Evolutionary conservation across 805 yeast species (phyloP), one percentile per base, ranked within the genome.

Genomic region (Metschnikowia cerradonensis): DNA sequence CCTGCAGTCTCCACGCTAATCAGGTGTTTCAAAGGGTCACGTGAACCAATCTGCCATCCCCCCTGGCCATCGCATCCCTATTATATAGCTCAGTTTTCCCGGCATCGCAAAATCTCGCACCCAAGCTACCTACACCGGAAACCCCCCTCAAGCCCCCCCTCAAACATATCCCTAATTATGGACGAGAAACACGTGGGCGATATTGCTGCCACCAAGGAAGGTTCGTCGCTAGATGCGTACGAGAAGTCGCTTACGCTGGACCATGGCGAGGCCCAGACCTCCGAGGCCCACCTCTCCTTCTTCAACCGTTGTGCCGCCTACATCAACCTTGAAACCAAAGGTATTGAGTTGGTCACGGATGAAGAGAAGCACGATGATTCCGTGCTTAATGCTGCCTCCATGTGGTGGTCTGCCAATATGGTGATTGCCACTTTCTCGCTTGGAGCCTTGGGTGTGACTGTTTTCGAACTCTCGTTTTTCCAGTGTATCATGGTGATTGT

Each of bases 391-490:
- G 87, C 94, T 31, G 89, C 90, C 41, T 76, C 91, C 45, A 87
- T 90, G 92, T 90, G 96, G 96, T 78, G 86, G 60, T 86, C 95
- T 6, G 95, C 96, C 35, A 90, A 90, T 70, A 75, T 88, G 78
- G 96, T 88, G 50, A 80, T 90, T 62, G 90, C 96, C 19, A 81
- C 96, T 15, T 82, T 80, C 60, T 76, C 96, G 7, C 72, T 89
- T 45, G 97, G 97, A 67, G 86, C 77, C 19, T 60, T 75, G 38
- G 79, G 78, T 53, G 73, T 82, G 43, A 73, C 85, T 52, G 76
- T 81, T 23, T 89, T 81, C 61, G 84, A 77, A 11, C 72, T 91
- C 55, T 80, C 82, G 46, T 88, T 91, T 68, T 86, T 90, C 80
- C 86, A 86, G 60, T 72, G 86, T 17, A 79, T 82, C 26, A 72